A percentile compares a stretch with the other conserved stretches of the same genome.
Conservation (phyloP, 2,329 filamentous ascomycete genomes). For the Xylaria sp. region DNA sequence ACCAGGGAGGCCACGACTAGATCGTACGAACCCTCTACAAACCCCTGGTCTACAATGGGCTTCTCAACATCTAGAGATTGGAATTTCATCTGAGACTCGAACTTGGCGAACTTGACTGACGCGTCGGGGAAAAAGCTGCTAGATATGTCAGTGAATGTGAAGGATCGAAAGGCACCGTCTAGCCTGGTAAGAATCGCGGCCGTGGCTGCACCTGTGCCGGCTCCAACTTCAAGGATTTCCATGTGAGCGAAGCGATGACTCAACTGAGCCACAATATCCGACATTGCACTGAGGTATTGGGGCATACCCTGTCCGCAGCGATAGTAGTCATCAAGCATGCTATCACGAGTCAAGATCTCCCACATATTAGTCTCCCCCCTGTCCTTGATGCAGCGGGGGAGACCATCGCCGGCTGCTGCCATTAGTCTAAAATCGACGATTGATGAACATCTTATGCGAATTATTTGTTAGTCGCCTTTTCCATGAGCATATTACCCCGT, state of each 20-base stretch:
- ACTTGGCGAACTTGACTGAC: not conserved
- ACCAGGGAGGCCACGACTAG: conserved; percentile 48
- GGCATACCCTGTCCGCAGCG: conserved; percentile 24
- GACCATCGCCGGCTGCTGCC: too few species aligned
- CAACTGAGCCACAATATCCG: conserved; percentile 48
- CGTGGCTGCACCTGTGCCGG: conserved; percentile 33
- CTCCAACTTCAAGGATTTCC: conserved; percentile 50
- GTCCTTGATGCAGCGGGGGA: too few species aligned
- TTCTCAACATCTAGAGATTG: conserved; percentile 37
- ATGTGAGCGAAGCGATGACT: conserved; percentile 45
- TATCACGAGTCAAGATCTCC: not conserved
- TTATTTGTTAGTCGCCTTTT: too few species aligned
- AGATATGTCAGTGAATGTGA: conserved; percentile 35
- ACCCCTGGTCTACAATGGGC: conserved; percentile 47
- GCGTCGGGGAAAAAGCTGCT: conserved; percentile 17
- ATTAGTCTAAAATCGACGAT: too few species aligned
- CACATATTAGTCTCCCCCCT: too few species aligned
- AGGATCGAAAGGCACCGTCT: conserved; percentile 20
- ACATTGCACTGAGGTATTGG: conserved; percentile 31
- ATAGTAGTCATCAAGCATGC: conserved; percentile 43
- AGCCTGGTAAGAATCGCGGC: conserved; percentile 10
- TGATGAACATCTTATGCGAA: too few species aligned
- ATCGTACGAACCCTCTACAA: conserved; percentile 39
- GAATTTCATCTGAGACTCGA: not conserved
- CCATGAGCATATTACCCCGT: too few species aligned